A percentile compares a stretch with the other conserved stretches of the same genome.
Evolutionary conservation across 2,329 filamentous ascomycete genomes (phyloP).

Genomic region (Aspergillus quadrilineatus): DNA sequence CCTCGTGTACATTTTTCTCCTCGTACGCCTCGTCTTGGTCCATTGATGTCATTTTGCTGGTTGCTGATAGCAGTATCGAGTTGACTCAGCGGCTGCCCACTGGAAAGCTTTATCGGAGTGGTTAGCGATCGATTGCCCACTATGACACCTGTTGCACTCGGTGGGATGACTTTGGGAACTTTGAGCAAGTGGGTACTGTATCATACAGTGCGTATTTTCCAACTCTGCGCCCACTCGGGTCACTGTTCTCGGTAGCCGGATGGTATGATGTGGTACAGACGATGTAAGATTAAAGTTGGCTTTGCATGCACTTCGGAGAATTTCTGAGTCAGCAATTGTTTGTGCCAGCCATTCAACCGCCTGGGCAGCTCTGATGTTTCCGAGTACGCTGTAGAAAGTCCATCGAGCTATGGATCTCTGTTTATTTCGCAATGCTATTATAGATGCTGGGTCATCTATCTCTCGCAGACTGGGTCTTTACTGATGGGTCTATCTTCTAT

Average conservation of each 20-base stretch:
- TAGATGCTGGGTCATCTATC: neutral
- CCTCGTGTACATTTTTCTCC: slow-evolving; percentile 79
- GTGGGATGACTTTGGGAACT: too few relatives aligned
- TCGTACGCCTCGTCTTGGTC: slow-evolving; percentile 60
- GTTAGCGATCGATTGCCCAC: too few relatives aligned
- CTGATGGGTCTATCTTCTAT: neutral
- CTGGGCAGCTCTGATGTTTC: too few relatives aligned
- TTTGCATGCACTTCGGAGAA: slow-evolving; percentile 13
- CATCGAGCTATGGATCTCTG: neutral
- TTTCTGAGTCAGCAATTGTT: slow-evolving; percentile 12
- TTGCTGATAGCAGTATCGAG: neutral
- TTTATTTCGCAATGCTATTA: neutral
- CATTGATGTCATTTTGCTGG: neutral
- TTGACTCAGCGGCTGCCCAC: neutral
- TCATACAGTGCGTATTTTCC: neutral
- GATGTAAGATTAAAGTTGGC: slow-evolving; percentile 14
- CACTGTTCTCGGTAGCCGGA: neutral
- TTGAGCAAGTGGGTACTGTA: neutral
- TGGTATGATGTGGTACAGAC: neutral
- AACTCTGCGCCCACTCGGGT: neutral
- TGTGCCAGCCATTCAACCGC: neutral
- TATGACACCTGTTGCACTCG: too few relatives aligned
- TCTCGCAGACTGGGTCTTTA: neutral
- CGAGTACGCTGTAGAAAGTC: neutral
- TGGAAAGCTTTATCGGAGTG: neutral